Percentiles rank a stretch among this genome's conserved stretches.
phyloP scores from a whole-genome alignment of 2,329 filamentous ascomycete species.

The Microsporum audouinii region DNA sequence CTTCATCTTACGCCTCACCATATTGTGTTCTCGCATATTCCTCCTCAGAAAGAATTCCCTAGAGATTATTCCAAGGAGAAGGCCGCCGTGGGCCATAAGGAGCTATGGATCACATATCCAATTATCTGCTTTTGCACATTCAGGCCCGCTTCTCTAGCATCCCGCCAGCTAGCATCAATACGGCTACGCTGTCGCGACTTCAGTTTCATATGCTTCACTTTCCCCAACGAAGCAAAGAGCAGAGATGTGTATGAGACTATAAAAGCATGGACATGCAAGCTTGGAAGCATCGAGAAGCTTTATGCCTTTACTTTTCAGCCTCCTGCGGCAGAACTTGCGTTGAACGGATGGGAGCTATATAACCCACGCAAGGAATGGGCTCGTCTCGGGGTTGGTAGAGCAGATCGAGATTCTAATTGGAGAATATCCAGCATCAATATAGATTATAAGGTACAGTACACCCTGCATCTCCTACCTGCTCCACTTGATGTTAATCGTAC shows the following conservation, averaged over 20 bases:
- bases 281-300: conserved; percentile 74
- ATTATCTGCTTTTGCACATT: conserved; percentile 75
- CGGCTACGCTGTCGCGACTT: conserved; percentile 87
- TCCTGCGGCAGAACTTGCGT: conserved; percentile 56
- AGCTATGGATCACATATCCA: conserved; percentile 90
- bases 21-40: conserved; percentile 51
- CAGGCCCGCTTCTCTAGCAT: conserved; percentile 58
- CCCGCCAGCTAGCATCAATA: conserved; percentile 66
- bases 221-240: conserved; percentile 60
- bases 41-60: conserved; percentile 30
- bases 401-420: conserved; percentile 71
- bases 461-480: background rate
- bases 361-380: conserved; percentile 75
- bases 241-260: conserved; percentile 83
- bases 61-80: conserved; percentile 28
- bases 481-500: conserved; percentile 16
- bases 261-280: conserved; percentile 64
- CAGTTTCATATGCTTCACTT: conserved; percentile 84
- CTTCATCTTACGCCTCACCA: conserved; percentile 53
- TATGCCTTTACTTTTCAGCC: conserved; percentile 83
- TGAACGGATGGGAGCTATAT: conserved; percentile 76
- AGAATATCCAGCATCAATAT: conserved; percentile 80
- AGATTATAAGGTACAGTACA: conserved; percentile 54
- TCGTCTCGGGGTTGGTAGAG: conserved; percentile 74
- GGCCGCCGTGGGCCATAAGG: conserved; percentile 43